Conservation (phyloP, 371 early-diverging fungal genomes). For the Smittium mucronatum region DNA sequence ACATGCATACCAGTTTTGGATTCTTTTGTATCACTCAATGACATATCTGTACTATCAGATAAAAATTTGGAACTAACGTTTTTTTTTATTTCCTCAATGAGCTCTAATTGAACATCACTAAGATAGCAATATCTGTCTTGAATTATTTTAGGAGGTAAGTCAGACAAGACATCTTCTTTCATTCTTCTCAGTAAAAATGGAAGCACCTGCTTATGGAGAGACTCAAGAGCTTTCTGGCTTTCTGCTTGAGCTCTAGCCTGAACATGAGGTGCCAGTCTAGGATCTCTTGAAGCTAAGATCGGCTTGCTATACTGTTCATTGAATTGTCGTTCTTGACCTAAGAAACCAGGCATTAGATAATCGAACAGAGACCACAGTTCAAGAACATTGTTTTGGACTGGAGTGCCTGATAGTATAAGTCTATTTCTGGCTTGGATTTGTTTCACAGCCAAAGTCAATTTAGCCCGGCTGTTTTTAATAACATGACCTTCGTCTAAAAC, state of each 20-base stretch:
- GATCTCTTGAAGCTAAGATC: constrained; percentile 76
- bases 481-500: constrained; percentile 99
- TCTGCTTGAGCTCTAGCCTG: constrained; percentile 28
- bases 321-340: constrained; percentile 84
- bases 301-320: constrained; percentile 83
- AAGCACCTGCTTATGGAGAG: constrained; percentile 89
- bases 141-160: constrained; percentile 99
- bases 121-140: constrained; percentile 96
- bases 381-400: constrained; percentile 96
- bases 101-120: constrained; percentile 56
- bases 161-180: constrained; percentile 97
- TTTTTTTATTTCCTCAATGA: constrained; percentile 35
- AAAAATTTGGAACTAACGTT: constrained; percentile 25
- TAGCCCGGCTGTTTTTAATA: constrained; percentile 92
- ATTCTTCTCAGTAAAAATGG: constrained; percentile 95
- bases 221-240: constrained; percentile 80
- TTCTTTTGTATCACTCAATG: constrained; percentile 8
- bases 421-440: constrained; percentile 71
- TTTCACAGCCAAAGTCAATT: constrained; percentile 84
- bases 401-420: constrained; percentile 96
- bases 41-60: constrained; percentile 23
- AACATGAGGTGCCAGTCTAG: constrained; percentile 37
- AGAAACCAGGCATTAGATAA: constrained; percentile 94
- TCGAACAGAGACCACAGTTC: constrained; percentile 98
- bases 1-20: constrained; percentile 61